Percentiles rank a stretch among this genome's conserved stretches.
Evolutionary conservation across 1,284 basidiomycete genomes (phyloP).

Genomic region (Moniliophthora roreri): DNA sequence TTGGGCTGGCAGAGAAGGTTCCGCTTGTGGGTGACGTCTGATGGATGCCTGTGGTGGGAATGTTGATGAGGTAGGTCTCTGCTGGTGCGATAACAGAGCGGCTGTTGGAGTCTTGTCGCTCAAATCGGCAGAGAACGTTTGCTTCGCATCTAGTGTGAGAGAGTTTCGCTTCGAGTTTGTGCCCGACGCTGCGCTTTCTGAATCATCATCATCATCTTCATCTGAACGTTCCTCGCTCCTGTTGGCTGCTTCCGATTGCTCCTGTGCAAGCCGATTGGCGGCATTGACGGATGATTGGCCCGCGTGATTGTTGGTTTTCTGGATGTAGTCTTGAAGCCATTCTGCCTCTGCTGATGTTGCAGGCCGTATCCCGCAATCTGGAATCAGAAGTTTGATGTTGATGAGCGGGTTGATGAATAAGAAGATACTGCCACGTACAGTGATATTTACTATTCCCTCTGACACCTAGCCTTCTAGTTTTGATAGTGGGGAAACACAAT

Average conservation of each 20-base stretch:
- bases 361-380: conserved; percentile 88
- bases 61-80: conserved; percentile 51
- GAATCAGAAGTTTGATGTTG: conserved; percentile 24
- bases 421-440: conserved; percentile 53
- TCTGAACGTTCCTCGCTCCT: conserved; percentile 70
- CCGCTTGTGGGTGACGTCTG: conserved; percentile 62
- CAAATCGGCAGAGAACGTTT: conserved; percentile 54
- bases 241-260: conserved; percentile 53
- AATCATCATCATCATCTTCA: conserved; percentile 83
- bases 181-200: conserved; percentile 66
- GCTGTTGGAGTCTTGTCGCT: conserved; percentile 83
- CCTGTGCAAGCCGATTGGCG: conserved; percentile 57
- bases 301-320: conserved; percentile 82
- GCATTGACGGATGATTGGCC: conserved; percentile 72
- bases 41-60: conserved; percentile 74
- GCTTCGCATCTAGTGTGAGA: conserved; percentile 62
- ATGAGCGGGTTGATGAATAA: conserved; percentile 27
- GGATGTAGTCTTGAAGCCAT: conserved; percentile 87
- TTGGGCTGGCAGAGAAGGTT: conserved; percentile 46
- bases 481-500: conserved; percentile 90
- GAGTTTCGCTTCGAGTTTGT: conserved; percentile 72
- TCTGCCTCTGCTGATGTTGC: conserved; percentile 86
- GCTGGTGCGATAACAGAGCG: conserved; percentile 69
- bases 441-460: conserved; percentile 93
- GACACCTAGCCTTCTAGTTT: conserved; percentile 87